phyloP scores from a whole-genome alignment of 352 stramenopile genomes.

The Pythium coloratum region DNA sequence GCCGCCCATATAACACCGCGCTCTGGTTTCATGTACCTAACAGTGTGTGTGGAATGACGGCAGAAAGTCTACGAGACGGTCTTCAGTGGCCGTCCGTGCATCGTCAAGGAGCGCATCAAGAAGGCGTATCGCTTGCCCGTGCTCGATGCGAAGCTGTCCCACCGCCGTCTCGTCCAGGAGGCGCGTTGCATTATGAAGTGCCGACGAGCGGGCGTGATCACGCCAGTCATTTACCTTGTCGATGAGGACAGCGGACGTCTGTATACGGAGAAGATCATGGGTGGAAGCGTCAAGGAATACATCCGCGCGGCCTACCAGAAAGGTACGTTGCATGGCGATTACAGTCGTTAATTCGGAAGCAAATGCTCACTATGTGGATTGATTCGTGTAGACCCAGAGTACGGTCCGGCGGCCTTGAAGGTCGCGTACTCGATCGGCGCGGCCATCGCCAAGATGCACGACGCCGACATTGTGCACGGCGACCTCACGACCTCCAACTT shows the following conservation, averaged over 20 bases:
- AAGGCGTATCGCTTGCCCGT: slow-evolving; percentile 77
- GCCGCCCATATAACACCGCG: too few species aligned
- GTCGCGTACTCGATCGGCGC: slow-evolving; percentile 85
- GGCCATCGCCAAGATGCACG: slow-evolving; percentile 92
- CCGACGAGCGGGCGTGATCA: slow-evolving; percentile 65
- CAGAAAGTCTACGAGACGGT: slow-evolving; percentile 81
- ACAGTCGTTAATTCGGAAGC: neutral
- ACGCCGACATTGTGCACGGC: slow-evolving; percentile 91
- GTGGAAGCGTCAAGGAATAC: slow-evolving; percentile 75
- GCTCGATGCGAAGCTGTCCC: slow-evolving; percentile 79
- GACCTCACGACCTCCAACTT: slow-evolving; percentile 95
- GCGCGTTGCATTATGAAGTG: slow-evolving; percentile 83
- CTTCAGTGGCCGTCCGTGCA: slow-evolving; percentile 60
- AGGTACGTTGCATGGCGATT: slow-evolving; percentile 26
- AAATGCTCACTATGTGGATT: neutral
- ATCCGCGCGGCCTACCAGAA: slow-evolving; percentile 54
- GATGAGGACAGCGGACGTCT: slow-evolving; percentile 73
- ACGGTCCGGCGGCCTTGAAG: slow-evolving; percentile 49
- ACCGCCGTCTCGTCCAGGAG: slow-evolving; percentile 79
- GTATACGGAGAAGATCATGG: slow-evolving; percentile 68
- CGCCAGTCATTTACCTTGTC: slow-evolving; percentile 76
- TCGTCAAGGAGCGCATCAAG: slow-evolving; percentile 85
- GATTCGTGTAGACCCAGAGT: slow-evolving; percentile 39
- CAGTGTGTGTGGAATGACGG: neutral
- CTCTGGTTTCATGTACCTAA: neutral